Base-by-base conservation (phyloP, 2,329 filamentous ascomycete genomes). In the Scortechinia acanthostroma region DNA sequence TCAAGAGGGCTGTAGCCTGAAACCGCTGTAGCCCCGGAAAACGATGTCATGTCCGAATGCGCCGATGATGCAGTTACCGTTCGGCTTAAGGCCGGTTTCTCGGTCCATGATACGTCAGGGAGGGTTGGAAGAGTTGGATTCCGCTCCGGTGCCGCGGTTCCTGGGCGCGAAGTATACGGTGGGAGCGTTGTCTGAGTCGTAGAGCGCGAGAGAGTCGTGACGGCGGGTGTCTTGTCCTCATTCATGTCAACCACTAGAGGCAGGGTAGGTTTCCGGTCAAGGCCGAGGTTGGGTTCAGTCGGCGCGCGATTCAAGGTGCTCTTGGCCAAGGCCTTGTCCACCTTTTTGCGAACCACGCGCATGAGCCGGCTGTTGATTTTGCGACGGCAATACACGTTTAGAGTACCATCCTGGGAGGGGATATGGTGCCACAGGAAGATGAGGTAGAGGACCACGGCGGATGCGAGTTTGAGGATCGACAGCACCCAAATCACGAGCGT, bases 171-270 rank as follows among this genome's bases (percentile, higher is more conserved):
- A n/a, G n/a, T 10, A n/a, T 10, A 30, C 10, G 25, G 25, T 6
- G 35, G 10, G 6, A 40, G 35, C 17, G 35, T 40, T 40, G 35
- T 40, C 20, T 40, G 35, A 40, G 35, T 40, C 10, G 35, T 40
- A 10, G 35, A 13, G 17, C 35, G 35, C 6, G 35, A 40, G 20
- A 40, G 14, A 6, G 35, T 40, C 20, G 35, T 13, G 35, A 40
- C 35, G 10, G 20, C 20, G 10, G 35, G 35, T 10, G 13, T 17
- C 35, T 40, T 40, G 35, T 40, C 35, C 20, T 40, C 35, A 10
- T 6, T 6, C 10, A 6, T 13, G 10, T n/a, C 25, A 10, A 30
- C 25, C 10, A n/a, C 10, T n/a, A n/a, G n/a, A 17, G 35, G 35
- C 35, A 40, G 17, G 14, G 35, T 40, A 10, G 35, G 35, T 10